Percentiles rank a stretch among this genome's conserved stretches.
Evolutionary conservation across 2,329 filamentous ascomycete species (phyloP).

Genomic region (Fusarium coffeatum): DNA sequence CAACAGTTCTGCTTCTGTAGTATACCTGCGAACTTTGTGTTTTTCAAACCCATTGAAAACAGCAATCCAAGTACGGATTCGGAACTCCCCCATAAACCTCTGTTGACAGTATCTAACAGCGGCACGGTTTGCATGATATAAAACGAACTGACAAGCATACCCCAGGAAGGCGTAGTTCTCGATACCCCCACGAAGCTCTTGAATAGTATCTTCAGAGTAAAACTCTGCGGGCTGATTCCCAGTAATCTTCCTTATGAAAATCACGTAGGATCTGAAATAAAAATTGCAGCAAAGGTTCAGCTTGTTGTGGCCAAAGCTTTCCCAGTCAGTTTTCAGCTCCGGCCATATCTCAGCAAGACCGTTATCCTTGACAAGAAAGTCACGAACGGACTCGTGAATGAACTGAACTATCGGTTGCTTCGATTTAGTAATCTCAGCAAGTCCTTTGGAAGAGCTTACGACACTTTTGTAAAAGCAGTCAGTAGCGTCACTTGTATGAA

Average conservation of each 20-base stretch:
- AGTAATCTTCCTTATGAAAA: too few species aligned
- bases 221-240: too few species aligned
- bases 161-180: too few species aligned
- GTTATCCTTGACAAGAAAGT: conserved; percentile 57
- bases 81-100: neutral
- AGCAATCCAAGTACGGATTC: fast-evolving
- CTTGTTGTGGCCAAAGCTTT: neutral
- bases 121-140: conserved; percentile 21
- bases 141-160: conserved; percentile 19
- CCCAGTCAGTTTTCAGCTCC: neutral
- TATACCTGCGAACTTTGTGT: neutral
- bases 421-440: conserved; percentile 56
- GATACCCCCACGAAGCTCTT: too few species aligned
- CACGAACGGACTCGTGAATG: conserved; percentile 64
- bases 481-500: neutral
- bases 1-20: neutral
- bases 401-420: conserved; percentile 58
- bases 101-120: neutral
- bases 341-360: conserved; percentile 44
- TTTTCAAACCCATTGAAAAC: conserved; percentile 3
- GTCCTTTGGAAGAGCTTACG: conserved; percentile 60
- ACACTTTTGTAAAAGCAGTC: conserved; percentile 48
- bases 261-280: too few species aligned
- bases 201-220: too few species aligned
- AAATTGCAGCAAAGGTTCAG: conserved; percentile 15